Evolutionary conservation across 2,329 filamentous ascomycete species (phyloP).

Genomic region (Monosporascus sp.): DNA sequence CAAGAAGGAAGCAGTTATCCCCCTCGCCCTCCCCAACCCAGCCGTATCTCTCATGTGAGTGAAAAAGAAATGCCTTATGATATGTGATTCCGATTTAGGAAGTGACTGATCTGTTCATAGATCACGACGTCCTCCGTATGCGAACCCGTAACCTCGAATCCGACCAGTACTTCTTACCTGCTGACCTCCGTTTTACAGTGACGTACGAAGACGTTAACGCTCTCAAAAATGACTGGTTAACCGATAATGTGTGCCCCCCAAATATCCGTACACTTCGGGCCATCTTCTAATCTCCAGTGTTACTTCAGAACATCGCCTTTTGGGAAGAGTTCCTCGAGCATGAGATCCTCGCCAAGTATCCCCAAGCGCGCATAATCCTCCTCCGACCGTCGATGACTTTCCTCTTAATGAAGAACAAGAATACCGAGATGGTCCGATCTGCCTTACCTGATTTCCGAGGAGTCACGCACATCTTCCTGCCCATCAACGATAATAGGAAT

Average conservation of each 20-base stretch:
- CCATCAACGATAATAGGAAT: conserved; percentile 83
- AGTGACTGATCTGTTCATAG: conserved; percentile 15
- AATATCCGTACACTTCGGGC: conserved; percentile 1
- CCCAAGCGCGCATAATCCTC: conserved; percentile 80
- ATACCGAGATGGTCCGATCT: conserved; percentile 50
- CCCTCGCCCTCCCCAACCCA: conserved; percentile 31
- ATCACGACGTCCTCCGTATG: conserved; percentile 33
- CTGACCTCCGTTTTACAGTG: conserved; percentile 45
- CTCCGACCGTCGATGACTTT: conserved; percentile 91
- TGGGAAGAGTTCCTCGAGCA: conserved; percentile 97
- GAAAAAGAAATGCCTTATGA: neutral
- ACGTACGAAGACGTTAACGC: conserved; percentile 85
- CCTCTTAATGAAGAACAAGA: conserved; percentile 72
- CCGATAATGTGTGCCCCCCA: conserved; percentile 71
- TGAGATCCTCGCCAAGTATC: conserved; percentile 75
- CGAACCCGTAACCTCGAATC: neutral
- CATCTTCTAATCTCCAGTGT: conserved; percentile 17
- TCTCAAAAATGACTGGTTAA: conserved; percentile 90
- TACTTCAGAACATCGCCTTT: conserved; percentile 79
- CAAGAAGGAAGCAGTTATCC: conserved; percentile 23
- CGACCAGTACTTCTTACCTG: neutral
- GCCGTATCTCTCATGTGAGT: conserved; percentile 42
- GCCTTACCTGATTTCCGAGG: conserved; percentile 75
- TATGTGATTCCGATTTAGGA: neutral
- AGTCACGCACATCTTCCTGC: conserved; percentile 90